phyloP scores from a whole-genome alignment of 768 basidiomycete genomes.

The Gymnopilus dilepis region DNA sequence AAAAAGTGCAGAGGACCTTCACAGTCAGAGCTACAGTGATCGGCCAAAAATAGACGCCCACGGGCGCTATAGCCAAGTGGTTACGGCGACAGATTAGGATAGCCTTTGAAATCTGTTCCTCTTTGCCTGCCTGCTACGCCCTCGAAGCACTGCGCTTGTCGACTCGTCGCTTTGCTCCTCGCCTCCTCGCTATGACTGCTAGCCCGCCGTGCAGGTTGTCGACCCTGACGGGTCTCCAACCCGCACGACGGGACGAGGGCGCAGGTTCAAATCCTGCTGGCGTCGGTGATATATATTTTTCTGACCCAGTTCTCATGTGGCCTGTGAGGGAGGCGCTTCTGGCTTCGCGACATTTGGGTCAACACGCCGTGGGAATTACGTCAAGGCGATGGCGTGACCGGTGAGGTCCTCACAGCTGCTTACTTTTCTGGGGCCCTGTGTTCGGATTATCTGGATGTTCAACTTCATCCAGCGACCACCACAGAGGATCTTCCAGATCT shows the following conservation, averaged over 20 bases:
- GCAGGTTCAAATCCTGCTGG: slow-evolving; percentile 72
- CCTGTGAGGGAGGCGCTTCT: neutral
- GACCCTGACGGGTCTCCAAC: too few species aligned
- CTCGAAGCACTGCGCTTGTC: too few species aligned
- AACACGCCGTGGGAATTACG: neutral
- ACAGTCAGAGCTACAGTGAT: neutral
- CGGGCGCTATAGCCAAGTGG: slow-evolving; percentile 71
- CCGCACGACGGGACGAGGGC: too few species aligned
- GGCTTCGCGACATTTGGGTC: too few species aligned
- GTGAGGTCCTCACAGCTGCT: slow-evolving; percentile 1
- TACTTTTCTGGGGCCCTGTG: slow-evolving; percentile 17
- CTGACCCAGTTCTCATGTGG: neutral
- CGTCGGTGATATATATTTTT: slow-evolving; percentile 39
- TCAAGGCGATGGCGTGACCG: slow-evolving; percentile 1
- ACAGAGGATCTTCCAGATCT: slow-evolving; percentile 5
- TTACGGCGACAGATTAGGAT: slow-evolving; percentile 78
- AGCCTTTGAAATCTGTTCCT: slow-evolving; percentile 53
- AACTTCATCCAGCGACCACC: slow-evolving; percentile 22
- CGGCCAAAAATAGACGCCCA: neutral
- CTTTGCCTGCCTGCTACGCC: too few species aligned
- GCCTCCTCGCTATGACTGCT: too few species aligned
- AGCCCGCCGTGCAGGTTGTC: too few species aligned
- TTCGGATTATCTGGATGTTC: slow-evolving; percentile 24
- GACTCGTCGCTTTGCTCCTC: too few species aligned
- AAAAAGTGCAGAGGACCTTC: neutral